These are phyloP conservation scores for Candolleomyces aberdarensis DNA, from an alignment of 768 basidiomycete species.

Conservation along the genomic window DNA sequence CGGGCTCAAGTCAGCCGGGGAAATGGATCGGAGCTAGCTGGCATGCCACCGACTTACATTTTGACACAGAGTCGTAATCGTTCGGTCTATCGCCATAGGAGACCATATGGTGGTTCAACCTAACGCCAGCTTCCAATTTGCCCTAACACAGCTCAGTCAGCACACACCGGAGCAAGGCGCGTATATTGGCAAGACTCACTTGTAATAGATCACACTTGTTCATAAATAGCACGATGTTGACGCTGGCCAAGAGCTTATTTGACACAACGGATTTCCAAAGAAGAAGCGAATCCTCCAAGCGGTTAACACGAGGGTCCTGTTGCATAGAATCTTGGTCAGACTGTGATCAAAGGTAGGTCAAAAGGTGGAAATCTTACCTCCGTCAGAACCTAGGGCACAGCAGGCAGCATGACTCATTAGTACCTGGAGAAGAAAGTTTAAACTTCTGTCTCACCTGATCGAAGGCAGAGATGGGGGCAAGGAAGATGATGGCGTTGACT, in stretches of 20 bases:
- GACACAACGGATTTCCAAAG: constrained; percentile 73
- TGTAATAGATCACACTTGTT: constrained; percentile 80
- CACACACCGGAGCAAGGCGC: constrained; percentile 1
- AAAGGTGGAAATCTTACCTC: constrained; percentile 47
- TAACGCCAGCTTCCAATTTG: constrained; percentile 76
- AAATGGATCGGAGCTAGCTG: not conserved
- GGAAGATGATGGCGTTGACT: constrained; percentile 88
- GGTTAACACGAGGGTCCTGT: constrained; percentile 71
- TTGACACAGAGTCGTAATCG: constrained; percentile 72
- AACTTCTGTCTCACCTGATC: constrained; percentile 48
- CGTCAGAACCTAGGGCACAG: constrained; percentile 45
- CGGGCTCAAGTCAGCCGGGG: not conserved
- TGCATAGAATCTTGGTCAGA: constrained; percentile 6
- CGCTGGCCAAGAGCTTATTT: constrained; percentile 68
- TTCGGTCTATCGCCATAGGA: constrained; percentile 75
- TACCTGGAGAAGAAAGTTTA: constrained; percentile 3
- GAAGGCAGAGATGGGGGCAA: constrained; percentile 85
- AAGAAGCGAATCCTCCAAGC: constrained; percentile 74
- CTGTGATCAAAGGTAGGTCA: not conserved
- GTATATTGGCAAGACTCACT: constrained; percentile 32
- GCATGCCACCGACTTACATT: constrained; percentile 48
- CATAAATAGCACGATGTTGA: constrained; percentile 78
- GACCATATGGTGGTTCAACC: constrained; percentile 63
- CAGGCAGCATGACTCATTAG: constrained; percentile 4
- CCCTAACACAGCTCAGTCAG: constrained; percentile 35